These are phyloP conservation scores for Lasiodiplodia gonubiensis DNA, from an alignment of 2,329 filamentous ascomycete species.

Conservation along the genomic window DNA sequence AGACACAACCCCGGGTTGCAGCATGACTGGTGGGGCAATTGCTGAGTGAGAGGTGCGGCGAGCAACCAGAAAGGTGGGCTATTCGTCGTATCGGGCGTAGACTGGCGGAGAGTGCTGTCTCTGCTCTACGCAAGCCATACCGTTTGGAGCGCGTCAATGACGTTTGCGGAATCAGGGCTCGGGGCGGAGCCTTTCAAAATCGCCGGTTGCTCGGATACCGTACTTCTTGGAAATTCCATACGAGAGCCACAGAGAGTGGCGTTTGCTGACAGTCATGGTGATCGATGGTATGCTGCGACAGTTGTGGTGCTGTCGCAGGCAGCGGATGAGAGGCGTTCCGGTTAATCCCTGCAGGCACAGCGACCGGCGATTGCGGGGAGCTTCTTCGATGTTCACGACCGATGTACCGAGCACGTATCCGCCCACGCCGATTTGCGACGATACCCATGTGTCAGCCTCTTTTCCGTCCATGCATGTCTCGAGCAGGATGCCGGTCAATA, in stretches of 20 bases:
- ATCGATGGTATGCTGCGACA: slow-evolving; percentile 5
- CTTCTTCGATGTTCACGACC: slow-evolving; percentile 18
- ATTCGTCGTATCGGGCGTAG: slow-evolving; percentile 25
- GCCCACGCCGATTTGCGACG: neutral
- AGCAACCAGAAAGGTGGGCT: slow-evolving; percentile 12
- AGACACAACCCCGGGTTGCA: slow-evolving; percentile 11
- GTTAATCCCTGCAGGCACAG: neutral
- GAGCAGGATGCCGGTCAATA: neutral
- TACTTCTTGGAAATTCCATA: neutral
- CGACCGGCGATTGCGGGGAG: slow-evolving; percentile 9
- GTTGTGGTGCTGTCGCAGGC: neutral
- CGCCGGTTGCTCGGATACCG: neutral
- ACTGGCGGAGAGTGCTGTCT: slow-evolving; percentile 10
- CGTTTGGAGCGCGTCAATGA: slow-evolving; percentile 25
- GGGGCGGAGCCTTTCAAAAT: neutral
- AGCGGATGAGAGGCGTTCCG: slow-evolving; percentile 2
- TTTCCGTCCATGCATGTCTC: neutral
- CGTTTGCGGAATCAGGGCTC: slow-evolving; percentile 17
- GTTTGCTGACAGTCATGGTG: neutral
- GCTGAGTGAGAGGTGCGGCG: neutral
- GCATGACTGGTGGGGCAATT: slow-evolving; percentile 21
- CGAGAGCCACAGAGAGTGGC: neutral
- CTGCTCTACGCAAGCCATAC: slow-evolving; percentile 2
- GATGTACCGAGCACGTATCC: slow-evolving; percentile 14
- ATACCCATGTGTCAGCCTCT: neutral